Evolutionary conservation across 2,329 filamentous ascomycete species (phyloP), one percentile per base, ranked within the genome.

Genomic region (Phialemonium atrogriseum): DNA sequence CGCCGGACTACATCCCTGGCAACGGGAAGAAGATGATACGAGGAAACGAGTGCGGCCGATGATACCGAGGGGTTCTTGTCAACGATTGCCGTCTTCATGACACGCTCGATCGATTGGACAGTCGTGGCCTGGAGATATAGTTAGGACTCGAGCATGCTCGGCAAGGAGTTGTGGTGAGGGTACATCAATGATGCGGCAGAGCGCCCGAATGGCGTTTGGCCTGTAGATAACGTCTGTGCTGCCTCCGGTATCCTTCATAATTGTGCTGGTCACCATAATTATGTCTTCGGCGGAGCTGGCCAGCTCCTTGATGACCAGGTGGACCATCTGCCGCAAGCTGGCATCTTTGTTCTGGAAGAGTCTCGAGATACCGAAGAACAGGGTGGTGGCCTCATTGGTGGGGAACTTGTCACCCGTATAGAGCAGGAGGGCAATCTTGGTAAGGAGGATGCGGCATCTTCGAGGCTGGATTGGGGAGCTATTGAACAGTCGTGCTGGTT

Each of bases 271-370:
- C 40, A 95, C 91, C 91, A 98, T 96, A 58, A 98, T 98, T 43
- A 95, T 93, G 70, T 98, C 91, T 66, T 96, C 87, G 37, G 91
- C 91, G 15, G 87, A 94, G 59, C 80, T 78, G 46, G 89, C 86
- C 51, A 98, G 72, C 73, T 98, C 91, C 76, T 96, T 98, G 68
- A 96, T 85, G 56, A 95, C 80, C 45, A 96, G 73, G 66, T 96
- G 94, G 31, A 98, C 89, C 88, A 96, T 95, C 70, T 98, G 91
- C 52, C 91, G 86, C 55, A 98, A 72, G 50, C 86, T 89, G 51
- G 88, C 84, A 80, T 98, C 91, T 64, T 95, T 96, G 66, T 96
- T 96, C 70, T 96, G 89, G 73, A 98, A 98, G 39, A 96, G 76
- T 73, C 96, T 96, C 40, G 89, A 96, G 60, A 94, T 96, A 49